A percentile compares a stretch with the other conserved stretches of the same genome.
Conservation (phyloP, 192 early-diverging fungal species). For the Coemansia sp. region DNA sequence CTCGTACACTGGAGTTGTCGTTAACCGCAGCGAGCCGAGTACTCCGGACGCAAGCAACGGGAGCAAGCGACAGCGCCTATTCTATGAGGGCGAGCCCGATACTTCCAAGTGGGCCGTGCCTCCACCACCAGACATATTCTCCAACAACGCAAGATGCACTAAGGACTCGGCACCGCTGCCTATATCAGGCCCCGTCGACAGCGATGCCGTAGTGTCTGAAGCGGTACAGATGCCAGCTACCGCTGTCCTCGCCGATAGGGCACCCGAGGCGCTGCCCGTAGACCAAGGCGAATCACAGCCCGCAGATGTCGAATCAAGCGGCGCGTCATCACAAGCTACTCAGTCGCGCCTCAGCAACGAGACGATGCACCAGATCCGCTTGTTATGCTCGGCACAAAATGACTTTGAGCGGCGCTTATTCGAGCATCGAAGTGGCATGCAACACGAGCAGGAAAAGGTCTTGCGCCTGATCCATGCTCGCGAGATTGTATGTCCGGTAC, state of each 20-base stretch:
- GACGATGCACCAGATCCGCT: slow-evolving; percentile 14
- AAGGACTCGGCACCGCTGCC: background rate
- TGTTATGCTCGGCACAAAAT: slow-evolving; percentile 30
- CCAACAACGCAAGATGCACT: background rate
- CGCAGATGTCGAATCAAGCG: background rate
- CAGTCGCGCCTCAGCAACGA: slow-evolving; percentile 6
- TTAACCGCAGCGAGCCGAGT: background rate
- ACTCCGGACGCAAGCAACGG: background rate
- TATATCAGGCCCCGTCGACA: background rate
- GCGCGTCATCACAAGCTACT: background rate
- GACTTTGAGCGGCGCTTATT: slow-evolving; percentile 48
- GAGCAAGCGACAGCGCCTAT: slow-evolving; percentile 26
- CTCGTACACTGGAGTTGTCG: background rate
- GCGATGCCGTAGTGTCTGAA: background rate
- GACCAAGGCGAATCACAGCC: background rate
- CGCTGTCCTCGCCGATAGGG: background rate
- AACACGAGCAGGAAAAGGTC: slow-evolving; percentile 28
- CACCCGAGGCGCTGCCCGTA: background rate
- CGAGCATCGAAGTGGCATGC: slow-evolving; percentile 34
- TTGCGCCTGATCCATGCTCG: slow-evolving; percentile 29
- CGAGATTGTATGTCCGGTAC: slow-evolving; percentile 23
- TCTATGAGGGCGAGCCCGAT: slow-evolving; percentile 50
- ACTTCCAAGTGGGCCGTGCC: slow-evolving; percentile 43
- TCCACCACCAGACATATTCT: slow-evolving; percentile 35
- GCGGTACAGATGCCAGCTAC: background rate